Evolutionary conservation across 2,329 filamentous ascomycete species (phyloP), one percentile per base, ranked within the genome.

Genomic region (Phialophora tarda): DNA sequence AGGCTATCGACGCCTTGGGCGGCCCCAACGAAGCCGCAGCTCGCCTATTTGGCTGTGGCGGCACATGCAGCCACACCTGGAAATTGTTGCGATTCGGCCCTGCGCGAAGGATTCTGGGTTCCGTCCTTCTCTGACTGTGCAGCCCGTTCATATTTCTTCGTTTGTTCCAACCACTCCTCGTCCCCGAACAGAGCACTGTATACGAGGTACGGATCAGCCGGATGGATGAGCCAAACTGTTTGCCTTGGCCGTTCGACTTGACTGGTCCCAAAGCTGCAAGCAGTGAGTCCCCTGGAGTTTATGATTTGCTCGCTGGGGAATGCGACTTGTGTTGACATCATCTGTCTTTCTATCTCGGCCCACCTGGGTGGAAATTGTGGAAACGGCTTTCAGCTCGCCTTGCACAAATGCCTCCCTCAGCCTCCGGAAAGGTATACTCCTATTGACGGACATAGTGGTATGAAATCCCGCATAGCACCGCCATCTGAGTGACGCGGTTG

Each of bases 371-470:
- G 38, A 61, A 61, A 54, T n/a, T 61, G 57, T 59, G 59, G 59
- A 41, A 61, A 54, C 41, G 14, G 44, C 48, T 53, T 53, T 54
- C 59, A 61, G 48, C 59, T 61, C 48, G 59, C 59, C 59, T 32
- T 28, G 21, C 23, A 26, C 32, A 38, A 32, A 17, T 38, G 28
- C 24, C 32, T 34, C 30, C 11, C 14, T 24, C 55, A 58, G 28
- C 14, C 12, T 54, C 24, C 47, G 48, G 28, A 61, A 30, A 32
- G 26, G 47, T 53, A 61, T 44, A n/a, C 17, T 61, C 59, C 32
- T 61, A 61, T 61, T 41, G n/a, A 34, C 21, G 26, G 44, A 51
- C 32, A n/a, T 30, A 54, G 17, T 30, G 59, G 17, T 54, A 53
- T 53, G 59, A 54, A 23, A 61, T 26, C 50, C 17, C 59, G 8